Evolutionary conservation across 345 rosid species (phyloP).

Genomic region (Ceriops tagal): DNA sequence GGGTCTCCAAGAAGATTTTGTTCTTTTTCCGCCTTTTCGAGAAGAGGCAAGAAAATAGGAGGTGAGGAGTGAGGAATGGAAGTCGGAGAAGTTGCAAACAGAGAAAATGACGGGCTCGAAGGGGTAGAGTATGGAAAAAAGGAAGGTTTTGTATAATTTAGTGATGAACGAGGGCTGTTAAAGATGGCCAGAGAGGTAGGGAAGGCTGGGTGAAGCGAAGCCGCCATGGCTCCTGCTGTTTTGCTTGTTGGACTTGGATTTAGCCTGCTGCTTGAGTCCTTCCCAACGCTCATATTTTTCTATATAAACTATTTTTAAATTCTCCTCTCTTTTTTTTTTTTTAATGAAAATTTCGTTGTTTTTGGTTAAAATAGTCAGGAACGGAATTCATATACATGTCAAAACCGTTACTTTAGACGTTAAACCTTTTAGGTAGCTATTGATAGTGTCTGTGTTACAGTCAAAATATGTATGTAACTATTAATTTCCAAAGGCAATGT

Average conservation of each 20-base stretch:
- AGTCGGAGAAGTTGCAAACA: constrained; percentile 38
- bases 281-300: too few relatives aligned
- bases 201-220: constrained; percentile 9
- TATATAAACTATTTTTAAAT: too few relatives aligned
- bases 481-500: too few relatives aligned
- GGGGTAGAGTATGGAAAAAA: constrained; percentile 20
- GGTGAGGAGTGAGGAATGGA: constrained; percentile 32
- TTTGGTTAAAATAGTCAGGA: too few relatives aligned
- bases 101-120: constrained; percentile 13
- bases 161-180: not conserved
- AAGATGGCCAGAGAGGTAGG: constrained; percentile 2
- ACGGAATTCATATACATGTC: too few relatives aligned
- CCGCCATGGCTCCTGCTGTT: constrained; percentile 11
- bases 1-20: not conserved
- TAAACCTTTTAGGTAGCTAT: too few relatives aligned
- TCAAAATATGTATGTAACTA: too few relatives aligned
- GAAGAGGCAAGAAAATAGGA: constrained; percentile 56
- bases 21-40: constrained; percentile 28
- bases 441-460: too few relatives aligned
- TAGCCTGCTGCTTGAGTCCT: too few relatives aligned
- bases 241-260: not conserved
- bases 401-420: too few relatives aligned
- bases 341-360: too few relatives aligned
- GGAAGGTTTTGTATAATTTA: constrained; percentile 8
- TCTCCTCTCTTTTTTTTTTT: too few relatives aligned